Evolutionary conservation across 2,329 filamentous ascomycete species (phyloP).

Genomic region (Ascochyta lentis): DNA sequence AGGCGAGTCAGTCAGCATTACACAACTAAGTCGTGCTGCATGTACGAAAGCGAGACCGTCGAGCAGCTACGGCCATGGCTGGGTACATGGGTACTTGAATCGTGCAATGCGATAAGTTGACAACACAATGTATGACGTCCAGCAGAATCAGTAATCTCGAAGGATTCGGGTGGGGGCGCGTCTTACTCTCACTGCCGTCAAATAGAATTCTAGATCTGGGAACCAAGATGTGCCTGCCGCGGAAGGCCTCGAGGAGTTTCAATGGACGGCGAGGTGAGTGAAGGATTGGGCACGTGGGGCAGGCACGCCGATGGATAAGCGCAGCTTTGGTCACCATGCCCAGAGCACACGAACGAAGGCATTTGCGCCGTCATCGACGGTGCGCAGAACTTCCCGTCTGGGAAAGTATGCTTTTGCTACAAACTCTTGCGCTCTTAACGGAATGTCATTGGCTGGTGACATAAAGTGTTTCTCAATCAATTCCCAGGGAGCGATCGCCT

Average conservation of each 20-base stretch:
- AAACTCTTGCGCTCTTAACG: not conserved
- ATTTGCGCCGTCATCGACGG: not conserved
- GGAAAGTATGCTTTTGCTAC: not conserved
- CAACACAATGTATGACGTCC: constrained; percentile 11
- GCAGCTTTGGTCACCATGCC: not conserved
- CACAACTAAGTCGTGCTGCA: constrained; percentile 3
- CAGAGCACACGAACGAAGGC: not conserved
- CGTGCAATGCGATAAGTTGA: not conserved
- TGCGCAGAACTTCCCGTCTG: not conserved
- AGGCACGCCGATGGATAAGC: not conserved
- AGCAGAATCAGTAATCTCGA: not conserved
- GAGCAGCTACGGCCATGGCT: not conserved
- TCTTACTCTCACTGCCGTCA: not conserved
- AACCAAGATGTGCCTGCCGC: not conserved
- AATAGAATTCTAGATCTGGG: not conserved
- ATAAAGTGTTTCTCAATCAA: constrained; percentile 2
- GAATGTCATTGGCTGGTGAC: not conserved
- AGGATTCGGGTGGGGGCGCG: constrained; percentile 11
- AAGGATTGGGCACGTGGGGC: not conserved
- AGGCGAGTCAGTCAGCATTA: constrained; percentile 7
- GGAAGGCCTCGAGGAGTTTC: not conserved
- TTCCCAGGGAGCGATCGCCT: constrained; percentile 9
- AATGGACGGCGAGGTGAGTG: constrained; percentile 9
- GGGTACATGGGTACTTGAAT: constrained; percentile 8
- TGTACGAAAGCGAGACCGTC: not conserved